Evolutionary conservation across 192 early-diverging fungal species (phyloP).

Genomic region (Paraglomus brasilianum): DNA sequence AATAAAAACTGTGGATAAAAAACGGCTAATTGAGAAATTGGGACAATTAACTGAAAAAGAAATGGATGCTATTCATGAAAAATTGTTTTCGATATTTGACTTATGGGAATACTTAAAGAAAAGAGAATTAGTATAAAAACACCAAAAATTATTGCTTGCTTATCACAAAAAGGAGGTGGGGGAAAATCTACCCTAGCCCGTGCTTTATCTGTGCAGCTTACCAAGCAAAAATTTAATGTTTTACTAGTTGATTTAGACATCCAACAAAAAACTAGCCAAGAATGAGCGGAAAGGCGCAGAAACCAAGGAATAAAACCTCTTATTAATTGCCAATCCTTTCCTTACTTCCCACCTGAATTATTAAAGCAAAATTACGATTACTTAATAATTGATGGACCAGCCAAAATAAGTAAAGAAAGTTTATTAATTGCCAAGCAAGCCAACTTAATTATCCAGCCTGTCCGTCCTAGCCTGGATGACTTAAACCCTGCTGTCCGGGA

Average conservation of each 20-base stretch:
- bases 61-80: constrained; percentile 10
- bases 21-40: neutral
- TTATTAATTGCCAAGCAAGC: neutral
- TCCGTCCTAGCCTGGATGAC: constrained; percentile 10
- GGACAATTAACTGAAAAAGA: constrained; percentile 8
- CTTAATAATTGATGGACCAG: constrained; percentile 11
- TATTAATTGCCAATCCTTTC: constrained; percentile 2
- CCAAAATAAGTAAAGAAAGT: constrained; percentile 6
- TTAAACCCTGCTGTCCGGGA: constrained; percentile 4
- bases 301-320: constrained; percentile 11
- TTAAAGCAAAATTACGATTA: neutral
- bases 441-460: constrained; percentile 8
- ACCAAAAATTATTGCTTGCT: constrained; percentile 12
- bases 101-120: constrained; percentile 7
- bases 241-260: constrained; percentile 12
- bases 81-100: neutral
- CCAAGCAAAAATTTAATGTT: neutral
- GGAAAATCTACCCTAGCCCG: constrained; percentile 13
- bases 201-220: neutral
- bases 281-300: neutral
- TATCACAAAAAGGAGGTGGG: constrained; percentile 17
- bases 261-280: neutral
- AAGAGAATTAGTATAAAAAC: constrained; percentile 4
- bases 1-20: neutral
- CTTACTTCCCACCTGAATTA: neutral